Conservation (phyloP, 768 basidiomycete genomes). For the Termitomyces titanicus region DNA sequence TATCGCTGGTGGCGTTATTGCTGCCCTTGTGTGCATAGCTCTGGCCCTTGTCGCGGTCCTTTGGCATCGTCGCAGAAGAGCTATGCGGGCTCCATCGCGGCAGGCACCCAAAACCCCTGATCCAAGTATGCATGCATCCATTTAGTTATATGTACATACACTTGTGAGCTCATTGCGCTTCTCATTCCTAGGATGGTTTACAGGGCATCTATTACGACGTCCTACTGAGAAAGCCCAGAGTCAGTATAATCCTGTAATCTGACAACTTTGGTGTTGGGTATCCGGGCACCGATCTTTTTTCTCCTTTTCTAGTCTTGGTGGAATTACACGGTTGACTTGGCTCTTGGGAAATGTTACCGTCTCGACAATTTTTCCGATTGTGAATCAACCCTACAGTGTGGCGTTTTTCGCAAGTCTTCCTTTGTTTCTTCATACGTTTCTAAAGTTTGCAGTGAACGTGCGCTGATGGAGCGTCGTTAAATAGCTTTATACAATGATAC, state of each 20-base stretch:
- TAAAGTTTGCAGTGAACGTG: too few relatives aligned
- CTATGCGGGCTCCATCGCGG: slow-evolving; percentile 4
- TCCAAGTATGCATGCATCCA: slow-evolving; percentile 3
- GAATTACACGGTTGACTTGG: too few relatives aligned
- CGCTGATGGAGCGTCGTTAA: too few relatives aligned
- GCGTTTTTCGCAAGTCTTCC: too few relatives aligned
- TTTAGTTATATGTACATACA: not conserved
- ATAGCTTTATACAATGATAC: too few relatives aligned
- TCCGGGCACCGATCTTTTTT: not conserved
- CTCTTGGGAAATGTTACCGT: too few relatives aligned
- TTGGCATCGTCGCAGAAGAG: slow-evolving; percentile 10
- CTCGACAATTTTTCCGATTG: too few relatives aligned
- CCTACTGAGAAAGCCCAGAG: not conserved
- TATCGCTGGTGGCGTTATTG: slow-evolving; percentile 20
- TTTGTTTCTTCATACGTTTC: too few relatives aligned
- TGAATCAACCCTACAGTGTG: too few relatives aligned
- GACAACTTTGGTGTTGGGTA: not conserved
- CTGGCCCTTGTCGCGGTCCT: slow-evolving; percentile 10
- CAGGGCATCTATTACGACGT: not conserved
- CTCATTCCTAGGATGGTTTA: not conserved
- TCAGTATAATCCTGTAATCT: not conserved
- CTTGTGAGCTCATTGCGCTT: too few relatives aligned
- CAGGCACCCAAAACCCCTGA: slow-evolving; percentile 5
- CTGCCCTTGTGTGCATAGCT: slow-evolving; percentile 11
- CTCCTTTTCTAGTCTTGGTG: not conserved